These are phyloP conservation scores for Erigeron canadensis DNA, from an alignment of 129 eudicot genomes.

Conservation along the genomic window DNA sequence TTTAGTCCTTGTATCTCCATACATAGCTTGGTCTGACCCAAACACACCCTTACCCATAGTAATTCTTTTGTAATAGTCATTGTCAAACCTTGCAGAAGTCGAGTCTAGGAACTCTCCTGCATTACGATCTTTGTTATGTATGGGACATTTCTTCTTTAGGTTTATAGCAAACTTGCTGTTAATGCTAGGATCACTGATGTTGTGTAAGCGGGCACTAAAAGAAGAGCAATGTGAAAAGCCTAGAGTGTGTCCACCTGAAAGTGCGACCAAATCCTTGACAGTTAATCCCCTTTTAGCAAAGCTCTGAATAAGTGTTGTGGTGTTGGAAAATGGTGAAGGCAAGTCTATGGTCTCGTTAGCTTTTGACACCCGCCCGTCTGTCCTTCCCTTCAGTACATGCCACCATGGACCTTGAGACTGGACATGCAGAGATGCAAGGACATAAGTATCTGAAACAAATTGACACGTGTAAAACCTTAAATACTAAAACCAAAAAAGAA, in stretches of 20 bases:
- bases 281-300: constrained; percentile 61
- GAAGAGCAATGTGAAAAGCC: constrained; percentile 93
- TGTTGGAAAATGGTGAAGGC: constrained; percentile 70
- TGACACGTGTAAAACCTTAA: background rate
- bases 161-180: constrained; percentile 42
- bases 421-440: background rate
- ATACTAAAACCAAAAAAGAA: background rate
- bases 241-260: constrained; percentile 83
- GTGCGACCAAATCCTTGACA: constrained; percentile 68
- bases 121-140: constrained; percentile 42
- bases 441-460: background rate
- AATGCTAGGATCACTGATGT: constrained; percentile 67
- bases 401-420: constrained; percentile 83
- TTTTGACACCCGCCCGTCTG: constrained; percentile 72
- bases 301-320: constrained; percentile 62
- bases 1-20: constrained; percentile 58
- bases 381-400: constrained; percentile 73
- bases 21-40: constrained; percentile 60
- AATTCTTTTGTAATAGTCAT: constrained; percentile 58
- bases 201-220: constrained; percentile 51
- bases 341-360: constrained; percentile 65
- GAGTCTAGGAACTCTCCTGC: constrained; percentile 77
- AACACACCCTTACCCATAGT: constrained; percentile 63
- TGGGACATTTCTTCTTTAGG: constrained; percentile 59
- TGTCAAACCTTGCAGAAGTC: constrained; percentile 69